Conservation (phyloP, 176 grass and related monocot species). For the Cenchrus fungigraminus region DNA sequence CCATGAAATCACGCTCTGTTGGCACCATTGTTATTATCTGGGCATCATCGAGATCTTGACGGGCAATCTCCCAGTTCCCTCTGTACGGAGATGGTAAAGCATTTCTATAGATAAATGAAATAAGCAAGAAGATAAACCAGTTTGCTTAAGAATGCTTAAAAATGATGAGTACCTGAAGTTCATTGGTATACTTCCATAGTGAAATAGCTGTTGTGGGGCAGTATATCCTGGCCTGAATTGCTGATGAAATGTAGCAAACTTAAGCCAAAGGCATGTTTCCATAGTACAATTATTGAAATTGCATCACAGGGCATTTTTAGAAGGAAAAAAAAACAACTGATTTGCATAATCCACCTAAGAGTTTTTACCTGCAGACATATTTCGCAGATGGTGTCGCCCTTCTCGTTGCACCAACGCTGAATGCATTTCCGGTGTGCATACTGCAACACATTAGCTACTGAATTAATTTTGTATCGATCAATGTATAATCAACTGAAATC, state of each 20-base stretch:
- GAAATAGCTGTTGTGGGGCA: constrained; percentile 78
- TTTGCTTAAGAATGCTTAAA: not conserved
- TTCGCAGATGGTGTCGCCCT: constrained; percentile 86
- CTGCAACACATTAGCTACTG: constrained; percentile 50
- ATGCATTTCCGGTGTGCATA: constrained; percentile 90
- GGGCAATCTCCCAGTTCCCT: constrained; percentile 78
- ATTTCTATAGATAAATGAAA: constrained; percentile 1
- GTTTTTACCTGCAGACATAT: constrained; percentile 88
- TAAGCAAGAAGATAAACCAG: not conserved
- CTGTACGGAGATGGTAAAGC: constrained; percentile 40
- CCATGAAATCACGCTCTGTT: constrained; percentile 51
- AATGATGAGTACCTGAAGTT: constrained; percentile 77
- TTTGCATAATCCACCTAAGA: not conserved
- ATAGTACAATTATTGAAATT: not conserved
- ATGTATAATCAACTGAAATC: constrained; percentile 2
- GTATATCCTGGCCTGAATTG: constrained; percentile 94
- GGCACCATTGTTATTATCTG: constrained; percentile 85
- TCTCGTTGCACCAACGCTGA: constrained; percentile 94
- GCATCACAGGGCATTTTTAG: constrained; percentile 4
- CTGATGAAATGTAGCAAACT: constrained; percentile 48
- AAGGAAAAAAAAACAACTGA: not conserved
- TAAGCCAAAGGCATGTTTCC: constrained; percentile 31
- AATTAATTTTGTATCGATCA: not conserved
- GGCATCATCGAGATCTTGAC: constrained; percentile 69
- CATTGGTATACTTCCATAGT: constrained; percentile 86